phyloP scores from a whole-genome alignment of 2,329 filamentous ascomycete species.

The Diaporthe vaccinii region DNA sequence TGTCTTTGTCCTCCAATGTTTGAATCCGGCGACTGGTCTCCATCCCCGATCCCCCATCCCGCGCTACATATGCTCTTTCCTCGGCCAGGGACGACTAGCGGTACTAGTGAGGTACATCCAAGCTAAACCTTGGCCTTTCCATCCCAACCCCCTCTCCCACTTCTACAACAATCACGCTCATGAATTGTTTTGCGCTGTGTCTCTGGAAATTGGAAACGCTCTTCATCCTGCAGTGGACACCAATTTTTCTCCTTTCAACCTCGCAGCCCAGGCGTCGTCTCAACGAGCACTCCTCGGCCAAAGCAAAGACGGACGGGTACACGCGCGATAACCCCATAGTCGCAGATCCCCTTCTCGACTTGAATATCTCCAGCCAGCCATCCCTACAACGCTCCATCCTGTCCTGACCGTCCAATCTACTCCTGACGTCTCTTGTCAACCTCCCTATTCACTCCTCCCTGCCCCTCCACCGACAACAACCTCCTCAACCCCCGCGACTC shows the following conservation, averaged over 20 bases:
- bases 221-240: neutral
- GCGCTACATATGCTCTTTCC: constrained; percentile 18
- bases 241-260: neutral
- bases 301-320: neutral
- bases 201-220: neutral
- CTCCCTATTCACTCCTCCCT: constrained; percentile 2
- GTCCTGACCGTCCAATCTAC: constrained; percentile 27
- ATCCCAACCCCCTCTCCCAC: constrained; percentile 25
- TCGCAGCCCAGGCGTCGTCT: neutral
- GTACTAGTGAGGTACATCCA: constrained; percentile 30
- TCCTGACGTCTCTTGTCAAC: constrained; percentile 20
- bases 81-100: constrained; percentile 20
- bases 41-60: constrained; percentile 20
- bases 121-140: constrained; percentile 15
- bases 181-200: constrained; percentile 10
- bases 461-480: constrained; percentile 24
- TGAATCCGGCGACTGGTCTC: constrained; percentile 19
- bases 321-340: constrained; percentile 4
- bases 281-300: neutral
- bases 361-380: constrained; percentile 26
- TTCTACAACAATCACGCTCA: constrained; percentile 13
- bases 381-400: constrained; percentile 28
- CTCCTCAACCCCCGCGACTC: neutral
- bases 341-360: constrained; percentile 32
- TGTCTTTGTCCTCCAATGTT: constrained; percentile 11